A percentile compares a stretch with the other conserved stretches of the same genome.
Evolutionary conservation across 306 rosid genomes (phyloP).

Genomic region (Chamaecrista fasciculata): DNA sequence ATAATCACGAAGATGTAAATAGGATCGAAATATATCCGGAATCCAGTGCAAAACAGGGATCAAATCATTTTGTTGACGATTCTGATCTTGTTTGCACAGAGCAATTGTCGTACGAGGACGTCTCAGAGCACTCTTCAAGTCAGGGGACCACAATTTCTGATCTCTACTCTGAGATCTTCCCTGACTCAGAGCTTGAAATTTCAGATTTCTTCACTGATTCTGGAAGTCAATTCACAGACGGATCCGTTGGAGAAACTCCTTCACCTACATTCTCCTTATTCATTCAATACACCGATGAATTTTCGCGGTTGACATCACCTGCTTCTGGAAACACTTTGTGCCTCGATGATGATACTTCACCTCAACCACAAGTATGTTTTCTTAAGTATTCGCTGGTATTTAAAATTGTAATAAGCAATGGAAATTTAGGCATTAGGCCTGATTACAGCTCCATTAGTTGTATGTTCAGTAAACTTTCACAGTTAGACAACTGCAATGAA

Average conservation of each 20-base stretch:
- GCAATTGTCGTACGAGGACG: slow-evolving; percentile 50
- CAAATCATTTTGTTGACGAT: slow-evolving; percentile 35
- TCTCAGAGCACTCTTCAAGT: slow-evolving; percentile 49
- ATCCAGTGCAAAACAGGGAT: slow-evolving; percentile 44
- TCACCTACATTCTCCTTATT: slow-evolving; percentile 62
- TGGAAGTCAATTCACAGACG: slow-evolving; percentile 80
- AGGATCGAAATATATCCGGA: slow-evolving; percentile 45
- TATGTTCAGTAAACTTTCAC: not conserved
- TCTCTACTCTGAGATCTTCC: slow-evolving; percentile 48
- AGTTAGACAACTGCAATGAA: not conserved
- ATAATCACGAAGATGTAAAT: slow-evolving; percentile 25
- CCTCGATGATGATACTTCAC: slow-evolving; percentile 39
- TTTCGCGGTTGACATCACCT: slow-evolving; percentile 36
- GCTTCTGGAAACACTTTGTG: slow-evolving; percentile 18
- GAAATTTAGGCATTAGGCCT: not conserved
- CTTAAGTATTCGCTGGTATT: slow-evolving; percentile 8
- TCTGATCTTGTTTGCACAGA: slow-evolving; percentile 79
- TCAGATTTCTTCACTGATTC: slow-evolving; percentile 72
- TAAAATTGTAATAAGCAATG: not conserved
- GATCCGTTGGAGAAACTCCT: slow-evolving; percentile 59
- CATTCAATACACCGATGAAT: slow-evolving; percentile 55
- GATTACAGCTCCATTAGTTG: not conserved
- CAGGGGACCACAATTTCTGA: slow-evolving; percentile 55
- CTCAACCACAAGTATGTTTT: slow-evolving; percentile 44
- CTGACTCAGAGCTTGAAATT: slow-evolving; percentile 52